These are phyloP conservation scores for Fusarium foetens DNA, from an alignment of 2,329 filamentous ascomycete species.

Conservation along the genomic window DNA sequence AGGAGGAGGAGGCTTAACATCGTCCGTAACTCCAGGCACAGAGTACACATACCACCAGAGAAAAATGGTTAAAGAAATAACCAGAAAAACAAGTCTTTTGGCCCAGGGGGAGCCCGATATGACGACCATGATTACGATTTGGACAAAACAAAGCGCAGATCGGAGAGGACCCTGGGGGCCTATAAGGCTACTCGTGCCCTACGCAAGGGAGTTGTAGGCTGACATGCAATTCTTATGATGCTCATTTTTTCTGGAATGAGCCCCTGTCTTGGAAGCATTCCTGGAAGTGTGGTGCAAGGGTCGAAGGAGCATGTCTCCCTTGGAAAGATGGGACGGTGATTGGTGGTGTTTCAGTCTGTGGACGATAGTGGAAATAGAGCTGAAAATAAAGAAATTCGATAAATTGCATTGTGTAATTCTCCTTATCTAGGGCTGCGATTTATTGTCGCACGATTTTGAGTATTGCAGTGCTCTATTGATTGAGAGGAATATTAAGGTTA, in stretches of 20 bases:
- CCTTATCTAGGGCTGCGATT: not conserved
- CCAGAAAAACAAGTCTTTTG: constrained; percentile 12
- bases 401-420: not conserved
- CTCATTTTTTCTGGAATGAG: constrained; percentile 21
- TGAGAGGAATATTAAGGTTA: not conserved
- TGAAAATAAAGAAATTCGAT: constrained; percentile 22
- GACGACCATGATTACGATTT: constrained; percentile 14
- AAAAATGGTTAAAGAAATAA: constrained; percentile 12
- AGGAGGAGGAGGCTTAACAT: not conserved
- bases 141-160: not conserved
- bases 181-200: constrained; percentile 17
- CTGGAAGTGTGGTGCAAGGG: constrained; percentile 2
- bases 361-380: not conserved
- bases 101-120: constrained; percentile 33
- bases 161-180: not conserved
- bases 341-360: constrained; percentile 15
- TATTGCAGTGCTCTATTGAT: not conserved
- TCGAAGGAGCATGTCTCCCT: constrained; percentile 12
- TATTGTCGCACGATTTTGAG: not conserved
- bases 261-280: constrained; percentile 33
- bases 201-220: constrained; percentile 25
- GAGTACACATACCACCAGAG: constrained; percentile 25
- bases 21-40: not conserved
- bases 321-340: constrained; percentile 1
- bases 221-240: not conserved